Conservation (phyloP, 345 rosid species). For the Heritiera littoralis region DNA sequence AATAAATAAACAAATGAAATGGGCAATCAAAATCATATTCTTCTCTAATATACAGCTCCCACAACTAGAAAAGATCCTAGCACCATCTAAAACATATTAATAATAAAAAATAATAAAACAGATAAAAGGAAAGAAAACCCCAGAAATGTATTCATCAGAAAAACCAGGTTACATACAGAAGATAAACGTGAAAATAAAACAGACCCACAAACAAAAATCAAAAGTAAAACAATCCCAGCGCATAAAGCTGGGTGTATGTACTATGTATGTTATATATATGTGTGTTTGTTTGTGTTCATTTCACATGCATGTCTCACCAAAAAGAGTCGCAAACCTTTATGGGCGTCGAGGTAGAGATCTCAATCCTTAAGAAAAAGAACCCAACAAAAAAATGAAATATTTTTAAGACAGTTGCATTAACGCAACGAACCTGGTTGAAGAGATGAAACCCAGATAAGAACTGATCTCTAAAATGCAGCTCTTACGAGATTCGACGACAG, state of each 20-base stretch:
- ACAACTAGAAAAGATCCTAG: conserved; percentile 16
- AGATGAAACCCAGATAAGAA: not conserved
- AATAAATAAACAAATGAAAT: conserved; percentile 23
- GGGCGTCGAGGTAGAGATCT: conserved; percentile 13
- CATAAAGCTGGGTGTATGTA: not conserved
- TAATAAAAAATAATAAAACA: not conserved
- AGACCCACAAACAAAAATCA: not conserved
- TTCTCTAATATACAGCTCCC: conserved; percentile 12
- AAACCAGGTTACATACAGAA: not conserved
- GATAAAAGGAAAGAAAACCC: not conserved
- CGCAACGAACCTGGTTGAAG: conserved; percentile 24
- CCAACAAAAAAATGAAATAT: not conserved
- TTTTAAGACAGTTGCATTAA: conserved; percentile 17
- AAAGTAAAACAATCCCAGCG: too few relatives aligned
- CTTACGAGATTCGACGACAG: not conserved
- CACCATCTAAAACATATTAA: not conserved
- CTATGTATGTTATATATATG: not conserved
- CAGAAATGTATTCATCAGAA: not conserved
- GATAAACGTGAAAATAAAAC: not conserved
- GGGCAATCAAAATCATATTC: conserved; percentile 37
- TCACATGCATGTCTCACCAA: conserved; percentile 25
- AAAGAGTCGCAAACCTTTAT: not conserved
- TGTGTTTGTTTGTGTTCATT: not conserved
- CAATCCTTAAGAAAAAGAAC: not conserved
- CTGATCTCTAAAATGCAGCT: conserved; percentile 15